Evolutionary conservation across 2,329 filamentous ascomycete genomes (phyloP).

Genomic region (Aspergillus sp.): DNA sequence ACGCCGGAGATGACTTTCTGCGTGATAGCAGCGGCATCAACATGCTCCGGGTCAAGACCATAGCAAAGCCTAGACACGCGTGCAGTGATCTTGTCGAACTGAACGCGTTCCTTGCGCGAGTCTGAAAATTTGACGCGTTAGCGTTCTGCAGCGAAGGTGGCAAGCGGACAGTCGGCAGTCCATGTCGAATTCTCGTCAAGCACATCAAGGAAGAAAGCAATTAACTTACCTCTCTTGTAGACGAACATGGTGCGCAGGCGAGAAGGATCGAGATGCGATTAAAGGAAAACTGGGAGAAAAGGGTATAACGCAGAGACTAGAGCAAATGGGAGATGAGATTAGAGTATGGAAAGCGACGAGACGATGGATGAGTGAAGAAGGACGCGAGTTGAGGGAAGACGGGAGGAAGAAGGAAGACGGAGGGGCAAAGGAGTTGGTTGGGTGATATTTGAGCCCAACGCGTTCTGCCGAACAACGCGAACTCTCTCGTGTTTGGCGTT

Average conservation of each 20-base stretch:
- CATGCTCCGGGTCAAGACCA: conserved; percentile 87
- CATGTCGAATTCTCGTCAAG: too few species aligned
- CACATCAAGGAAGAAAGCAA: too few species aligned
- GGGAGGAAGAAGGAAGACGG: conserved; percentile 13
- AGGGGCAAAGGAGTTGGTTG: conserved; percentile 17
- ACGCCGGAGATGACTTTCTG: conserved; percentile 99
- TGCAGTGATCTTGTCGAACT: conserved; percentile 99
- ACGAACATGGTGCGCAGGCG: conserved; percentile 47
- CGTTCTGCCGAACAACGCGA: conserved; percentile 22
- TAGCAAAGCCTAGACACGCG: conserved; percentile 97
- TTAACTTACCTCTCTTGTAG: conserved; percentile 50
- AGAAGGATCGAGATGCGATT: conserved; percentile 4
- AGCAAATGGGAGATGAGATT: neutral
- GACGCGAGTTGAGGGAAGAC: conserved; percentile 8
- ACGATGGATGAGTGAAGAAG: conserved; percentile 5
- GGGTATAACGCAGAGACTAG: conserved; percentile 12
- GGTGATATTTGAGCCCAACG: conserved; percentile 27
- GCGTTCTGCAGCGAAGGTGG: conserved; percentile 9
- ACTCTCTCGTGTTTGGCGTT: conserved; percentile 26
- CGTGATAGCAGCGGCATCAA: conserved; percentile 95
- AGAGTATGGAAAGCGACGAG: conserved; percentile 1
- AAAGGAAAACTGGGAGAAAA: conserved; percentile 8
- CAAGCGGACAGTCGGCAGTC: conserved; percentile 4
- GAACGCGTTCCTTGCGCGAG: conserved; percentile 98
- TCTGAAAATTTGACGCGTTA: conserved; percentile 46